phyloP scores from a whole-genome alignment of 306 rosid species.

The Prunus salicina region DNA sequence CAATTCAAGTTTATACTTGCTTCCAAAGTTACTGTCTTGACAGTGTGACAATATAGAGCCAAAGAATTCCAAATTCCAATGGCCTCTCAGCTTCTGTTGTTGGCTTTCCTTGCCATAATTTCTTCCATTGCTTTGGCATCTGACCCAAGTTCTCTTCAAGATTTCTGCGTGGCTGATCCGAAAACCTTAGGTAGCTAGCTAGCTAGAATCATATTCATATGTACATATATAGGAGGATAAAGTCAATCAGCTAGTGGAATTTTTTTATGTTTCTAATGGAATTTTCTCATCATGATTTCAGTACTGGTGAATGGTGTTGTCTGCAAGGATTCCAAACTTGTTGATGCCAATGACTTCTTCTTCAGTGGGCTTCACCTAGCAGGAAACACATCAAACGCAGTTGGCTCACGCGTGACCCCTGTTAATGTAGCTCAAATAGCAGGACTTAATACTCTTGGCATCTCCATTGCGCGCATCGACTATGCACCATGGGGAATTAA shows the following conservation, averaged over 20 bases:
- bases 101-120: neutral
- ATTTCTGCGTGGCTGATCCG: slow-evolving; percentile 35
- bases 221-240: neutral
- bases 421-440: slow-evolving; percentile 11
- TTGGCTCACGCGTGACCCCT: slow-evolving; percentile 19
- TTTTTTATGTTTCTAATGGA: neutral
- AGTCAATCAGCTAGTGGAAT: too few species aligned
- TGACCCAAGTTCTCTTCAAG: slow-evolving; percentile 35
- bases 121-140: slow-evolving; percentile 16
- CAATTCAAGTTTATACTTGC: neutral
- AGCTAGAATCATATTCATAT: neutral
- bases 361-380: slow-evolving; percentile 24
- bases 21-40: neutral
- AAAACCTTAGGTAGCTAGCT: slow-evolving; percentile 3
- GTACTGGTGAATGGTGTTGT: slow-evolving; percentile 27
- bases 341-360: slow-evolving; percentile 18
- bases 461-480: slow-evolving; percentile 26
- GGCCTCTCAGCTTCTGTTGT: slow-evolving; percentile 12
- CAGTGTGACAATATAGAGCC: neutral
- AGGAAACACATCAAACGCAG: slow-evolving; percentile 23
- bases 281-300: neutral
- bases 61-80: neutral
- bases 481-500: slow-evolving; percentile 27
- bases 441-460: slow-evolving; percentile 32
- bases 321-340: slow-evolving; percentile 31